Evolutionary conservation across 192 early-diverging fungal species (phyloP).

Genomic region (Coemansia sp.): DNA sequence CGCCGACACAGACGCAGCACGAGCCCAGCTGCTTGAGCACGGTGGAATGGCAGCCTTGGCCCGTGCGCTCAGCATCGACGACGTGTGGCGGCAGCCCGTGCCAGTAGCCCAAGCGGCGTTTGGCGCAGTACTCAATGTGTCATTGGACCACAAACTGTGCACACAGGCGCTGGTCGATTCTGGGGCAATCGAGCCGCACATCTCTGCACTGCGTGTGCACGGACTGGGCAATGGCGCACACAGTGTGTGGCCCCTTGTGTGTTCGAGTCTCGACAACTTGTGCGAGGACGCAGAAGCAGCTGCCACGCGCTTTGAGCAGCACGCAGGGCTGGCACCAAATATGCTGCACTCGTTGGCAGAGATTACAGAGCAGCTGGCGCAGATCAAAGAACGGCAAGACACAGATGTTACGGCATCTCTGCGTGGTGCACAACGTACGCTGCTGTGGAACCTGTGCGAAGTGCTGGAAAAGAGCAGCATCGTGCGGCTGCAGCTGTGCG

Average conservation of each 20-base stretch:
- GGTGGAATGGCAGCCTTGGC: slow-evolving; percentile 16
- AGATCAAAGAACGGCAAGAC: not conserved
- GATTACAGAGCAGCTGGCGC: slow-evolving; percentile 4
- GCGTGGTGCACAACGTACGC: slow-evolving; percentile 34
- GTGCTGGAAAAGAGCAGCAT: slow-evolving; percentile 29
- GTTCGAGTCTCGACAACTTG: slow-evolving; percentile 37
- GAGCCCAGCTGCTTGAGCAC: slow-evolving; percentile 12
- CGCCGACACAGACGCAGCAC: slow-evolving; percentile 36
- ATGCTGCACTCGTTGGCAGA: slow-evolving; percentile 19
- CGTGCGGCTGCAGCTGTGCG: slow-evolving; percentile 35
- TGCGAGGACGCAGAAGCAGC: slow-evolving; percentile 29
- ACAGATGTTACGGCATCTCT: not conserved
- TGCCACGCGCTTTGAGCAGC: slow-evolving; percentile 14
- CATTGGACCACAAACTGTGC: slow-evolving; percentile 23
- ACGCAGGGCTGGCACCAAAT: slow-evolving; percentile 9
- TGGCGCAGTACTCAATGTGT: slow-evolving; percentile 39
- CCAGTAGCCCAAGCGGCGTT: slow-evolving; percentile 43
- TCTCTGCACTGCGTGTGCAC: slow-evolving; percentile 18
- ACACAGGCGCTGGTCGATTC: slow-evolving; percentile 14
- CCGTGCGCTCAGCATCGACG: slow-evolving; percentile 7
- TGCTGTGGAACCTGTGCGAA: slow-evolving; percentile 46
- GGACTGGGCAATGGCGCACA: not conserved
- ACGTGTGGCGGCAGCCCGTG: slow-evolving; percentile 29
- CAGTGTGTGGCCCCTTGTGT: slow-evolving; percentile 21
- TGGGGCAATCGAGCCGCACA: slow-evolving; percentile 19